Evolutionary conservation across 1,284 basidiomycete species (phyloP).

Genomic region (Cutaneotrichosporon sp.): DNA sequence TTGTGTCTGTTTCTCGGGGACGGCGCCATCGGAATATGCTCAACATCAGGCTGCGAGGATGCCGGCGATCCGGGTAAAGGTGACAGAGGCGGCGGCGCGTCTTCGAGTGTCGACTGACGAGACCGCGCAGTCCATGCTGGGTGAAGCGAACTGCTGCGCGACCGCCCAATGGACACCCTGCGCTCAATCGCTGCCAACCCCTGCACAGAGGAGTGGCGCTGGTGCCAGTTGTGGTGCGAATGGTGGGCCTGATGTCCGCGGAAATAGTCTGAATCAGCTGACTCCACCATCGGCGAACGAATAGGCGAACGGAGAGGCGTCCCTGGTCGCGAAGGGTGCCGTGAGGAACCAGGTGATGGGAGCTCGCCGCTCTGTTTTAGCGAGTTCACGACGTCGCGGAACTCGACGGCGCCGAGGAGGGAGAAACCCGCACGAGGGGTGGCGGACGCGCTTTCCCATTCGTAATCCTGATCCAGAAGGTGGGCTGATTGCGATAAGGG

Average conservation of each 20-base stretch:
- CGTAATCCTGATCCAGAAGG: slow-evolving; percentile 10
- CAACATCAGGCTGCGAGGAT: not conserved
- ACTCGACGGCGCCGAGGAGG: slow-evolving; percentile 22
- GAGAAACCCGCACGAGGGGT: slow-evolving; percentile 21
- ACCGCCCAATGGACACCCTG: not conserved
- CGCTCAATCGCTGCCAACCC: slow-evolving; percentile 5
- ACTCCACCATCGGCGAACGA: not conserved
- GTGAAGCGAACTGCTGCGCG: slow-evolving; percentile 4
- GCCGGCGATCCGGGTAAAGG: not conserved
- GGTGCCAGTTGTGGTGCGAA: slow-evolving; percentile 8
- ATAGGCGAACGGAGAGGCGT: not conserved
- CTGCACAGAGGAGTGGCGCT: slow-evolving; percentile 6
- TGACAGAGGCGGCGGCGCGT: not conserved
- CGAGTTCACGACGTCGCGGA: slow-evolving; percentile 60
- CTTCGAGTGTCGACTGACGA: not conserved
- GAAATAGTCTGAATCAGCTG: slow-evolving; percentile 9
- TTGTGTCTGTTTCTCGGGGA: not conserved
- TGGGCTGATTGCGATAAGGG: not conserved
- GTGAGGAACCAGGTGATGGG: slow-evolving; percentile 11
- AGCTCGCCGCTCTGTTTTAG: slow-evolving; percentile 54
- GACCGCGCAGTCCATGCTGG: not conserved
- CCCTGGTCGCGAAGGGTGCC: not conserved
- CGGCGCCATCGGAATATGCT: not conserved
- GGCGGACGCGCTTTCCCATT: no score
- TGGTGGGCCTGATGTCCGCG: slow-evolving; percentile 3